Base-by-base conservation (phyloP, 1,139 yeast species). In the Pichia cactophila region DNA sequence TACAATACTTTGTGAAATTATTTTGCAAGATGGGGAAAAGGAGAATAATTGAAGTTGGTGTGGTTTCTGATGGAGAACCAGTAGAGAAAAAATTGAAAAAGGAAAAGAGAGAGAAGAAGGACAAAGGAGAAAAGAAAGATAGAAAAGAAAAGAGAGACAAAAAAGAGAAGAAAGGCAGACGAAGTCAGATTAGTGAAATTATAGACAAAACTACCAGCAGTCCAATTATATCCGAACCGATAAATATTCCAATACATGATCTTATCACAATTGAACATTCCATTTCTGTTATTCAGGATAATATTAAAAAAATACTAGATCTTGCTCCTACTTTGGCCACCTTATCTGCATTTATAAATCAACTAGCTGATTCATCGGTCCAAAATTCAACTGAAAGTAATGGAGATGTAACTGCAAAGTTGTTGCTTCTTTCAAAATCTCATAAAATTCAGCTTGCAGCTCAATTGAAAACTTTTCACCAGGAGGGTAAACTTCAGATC, bases 361-460 rank as follows among this genome's bases (percentile, higher is more conserved):
- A 74, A 5, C 73, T 86, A 11, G 52, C 83, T 6, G 69, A 71
- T 11, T 74, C 74, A 17, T 76, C 87, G 1, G 86, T 88, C 0
- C 73, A 74, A 50, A 56, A 69, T 6, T 64, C 43, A 14, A 20
- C 36, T 9, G 29, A 43, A 3, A 43, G 33, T 4, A 48, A 45
- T 20, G 50, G 50, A 6, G 52, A 49, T 31, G 41, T 52, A 45
- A 61, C 70, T 12, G 65, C 73, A 17, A 70, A 75, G 17, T 45
- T 71, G 2, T 61, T 78, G 17, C 77, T 80, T n/a, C 62, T 84
- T 43, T 65, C 75, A 28, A 72, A 80, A 51, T 81, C 77, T 53
- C 67, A 68, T 45, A 75, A 83, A 50, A 63, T 86, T 29, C 74
- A 73, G 45, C 64, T 86, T 28, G 87, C 89, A 0, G 70, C 83